phyloP scores from a whole-genome alignment of 1,284 basidiomycete genomes.

The Boletus mariae region DNA sequence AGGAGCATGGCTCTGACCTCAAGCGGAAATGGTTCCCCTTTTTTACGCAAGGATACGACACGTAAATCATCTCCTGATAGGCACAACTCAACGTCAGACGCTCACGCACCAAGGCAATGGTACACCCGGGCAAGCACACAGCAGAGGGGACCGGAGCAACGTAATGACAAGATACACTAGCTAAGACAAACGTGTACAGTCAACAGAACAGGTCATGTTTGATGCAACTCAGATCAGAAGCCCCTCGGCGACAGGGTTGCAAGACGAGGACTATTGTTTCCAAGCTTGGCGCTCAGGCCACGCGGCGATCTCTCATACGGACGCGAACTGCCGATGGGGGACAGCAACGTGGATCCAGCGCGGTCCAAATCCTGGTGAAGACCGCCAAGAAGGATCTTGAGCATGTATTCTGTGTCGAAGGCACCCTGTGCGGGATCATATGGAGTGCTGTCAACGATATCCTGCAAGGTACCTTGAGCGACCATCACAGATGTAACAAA shows the following conservation, averaged over 20 bases:
- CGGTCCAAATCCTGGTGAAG: slow-evolving; percentile 30
- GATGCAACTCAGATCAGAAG: slow-evolving; percentile 8
- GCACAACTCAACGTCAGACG: too few relatives aligned
- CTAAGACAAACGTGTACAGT: not conserved
- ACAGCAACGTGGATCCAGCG: slow-evolving; percentile 11
- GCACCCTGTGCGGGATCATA: slow-evolving; percentile 33
- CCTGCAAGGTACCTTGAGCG: slow-evolving; percentile 28
- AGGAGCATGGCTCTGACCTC: too few relatives aligned
- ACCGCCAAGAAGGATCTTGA: slow-evolving; percentile 45
- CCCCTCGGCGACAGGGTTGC: slow-evolving; percentile 8
- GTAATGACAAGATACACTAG: not conserved
- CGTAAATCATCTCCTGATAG: too few relatives aligned
- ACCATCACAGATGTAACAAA: not conserved
- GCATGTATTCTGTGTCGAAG: slow-evolving; percentile 38
- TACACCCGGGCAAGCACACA: too few relatives aligned
- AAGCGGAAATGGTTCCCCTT: too few relatives aligned
- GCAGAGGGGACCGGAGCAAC: not conserved
- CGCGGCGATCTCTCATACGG: slow-evolving; percentile 20
- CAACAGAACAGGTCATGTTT: not conserved
- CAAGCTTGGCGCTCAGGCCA: slow-evolving; percentile 10
- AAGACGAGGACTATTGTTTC: slow-evolving; percentile 14
- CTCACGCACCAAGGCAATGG: too few relatives aligned
- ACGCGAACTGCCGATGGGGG: not conserved
- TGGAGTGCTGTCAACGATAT: slow-evolving; percentile 45
- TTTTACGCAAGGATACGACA: too few relatives aligned